phyloP scores from a whole-genome alignment of 2,329 filamentous ascomycete genomes.

The Aspergillus floridensis region DNA sequence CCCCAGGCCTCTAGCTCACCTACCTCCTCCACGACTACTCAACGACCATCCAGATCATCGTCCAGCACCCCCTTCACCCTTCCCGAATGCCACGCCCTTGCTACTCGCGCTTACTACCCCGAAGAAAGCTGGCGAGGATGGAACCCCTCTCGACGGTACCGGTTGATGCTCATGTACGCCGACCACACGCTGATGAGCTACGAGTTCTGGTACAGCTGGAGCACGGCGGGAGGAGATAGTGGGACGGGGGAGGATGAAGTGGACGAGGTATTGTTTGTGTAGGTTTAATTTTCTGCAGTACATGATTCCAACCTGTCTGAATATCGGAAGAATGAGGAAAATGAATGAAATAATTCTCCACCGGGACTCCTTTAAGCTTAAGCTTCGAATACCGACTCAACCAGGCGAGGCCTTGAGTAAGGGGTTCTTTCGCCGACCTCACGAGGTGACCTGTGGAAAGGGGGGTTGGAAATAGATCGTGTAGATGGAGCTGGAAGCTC shows the following conservation, averaged over 20 bases:
- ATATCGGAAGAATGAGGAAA: too few relatives aligned
- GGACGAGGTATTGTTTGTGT: slow-evolving; percentile 17
- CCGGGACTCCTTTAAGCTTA: too few relatives aligned
- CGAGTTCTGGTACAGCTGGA: slow-evolving; percentile 53
- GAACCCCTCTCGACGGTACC: slow-evolving; percentile 45
- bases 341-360: too few relatives aligned
- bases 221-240: slow-evolving; percentile 8
- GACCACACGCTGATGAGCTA: slow-evolving; percentile 60
- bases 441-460: too few relatives aligned
- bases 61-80: slow-evolving; percentile 21
- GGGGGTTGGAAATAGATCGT: too few relatives aligned
- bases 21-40: background rate
- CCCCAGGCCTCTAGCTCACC: background rate
- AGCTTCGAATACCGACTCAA: too few relatives aligned
- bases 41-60: background rate
- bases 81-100: slow-evolving; percentile 36
- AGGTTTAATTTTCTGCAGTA: background rate
- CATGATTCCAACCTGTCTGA: background rate
- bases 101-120: slow-evolving; percentile 32
- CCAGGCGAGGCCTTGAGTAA: too few relatives aligned
- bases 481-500: too few relatives aligned
- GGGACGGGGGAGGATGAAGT: slow-evolving; percentile 9
- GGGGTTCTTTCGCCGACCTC: too few relatives aligned
- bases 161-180: slow-evolving; percentile 56
- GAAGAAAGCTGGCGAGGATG: slow-evolving; percentile 40